Evolutionary conservation across 345 rosid genomes (phyloP), one percentile per base, ranked within the genome.

Genomic region (Cardamine resedifolia): DNA sequence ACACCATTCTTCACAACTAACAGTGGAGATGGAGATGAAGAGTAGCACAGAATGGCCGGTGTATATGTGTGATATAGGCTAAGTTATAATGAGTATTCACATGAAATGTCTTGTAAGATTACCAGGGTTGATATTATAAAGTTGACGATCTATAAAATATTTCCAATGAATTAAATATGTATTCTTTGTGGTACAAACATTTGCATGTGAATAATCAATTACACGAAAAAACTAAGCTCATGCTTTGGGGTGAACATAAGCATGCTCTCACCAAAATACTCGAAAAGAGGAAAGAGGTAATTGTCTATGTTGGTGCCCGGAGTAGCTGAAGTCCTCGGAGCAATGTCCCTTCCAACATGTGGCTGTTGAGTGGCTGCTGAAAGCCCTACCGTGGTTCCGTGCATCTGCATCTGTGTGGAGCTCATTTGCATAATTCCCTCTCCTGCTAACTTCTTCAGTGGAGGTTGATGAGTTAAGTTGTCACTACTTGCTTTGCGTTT

Each of bases 1-100:
- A 86, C 96, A 34, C 90, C 96, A 0, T 87, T 91, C 81, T 91
- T 91, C 81, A 91, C 97, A 6, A 91, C 86, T 68, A 84, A 83
- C 47, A 82, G 72, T 73, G 90, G 90, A 66, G 91, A 90, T 73
- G 85, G 74, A 12, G 87, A 80, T 6, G 89, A 77, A 55, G 71
- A 76, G 27, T 72, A 72, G 12, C 63, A 43, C 26, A 18, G 20
- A 53, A 52, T 21, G 63, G n/a, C 23, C n/a, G 28, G 23, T 38
- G 31, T 62, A 10, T 64, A 10, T 27, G 21, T 60, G 41, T 60
- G 23, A 27, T 60, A 19, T 26, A 48, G 28, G 58, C 50, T 5
- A 70, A 70, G 36, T 28, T 69, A n/a, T 23, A 31, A 58, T 31
- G 10, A 44, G 18, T 36, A 28, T 24, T 24, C n/a, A 56, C 26